Base-by-base conservation (phyloP, 352 stramenopile genomes). In the Phytophthora litchii region DNA sequence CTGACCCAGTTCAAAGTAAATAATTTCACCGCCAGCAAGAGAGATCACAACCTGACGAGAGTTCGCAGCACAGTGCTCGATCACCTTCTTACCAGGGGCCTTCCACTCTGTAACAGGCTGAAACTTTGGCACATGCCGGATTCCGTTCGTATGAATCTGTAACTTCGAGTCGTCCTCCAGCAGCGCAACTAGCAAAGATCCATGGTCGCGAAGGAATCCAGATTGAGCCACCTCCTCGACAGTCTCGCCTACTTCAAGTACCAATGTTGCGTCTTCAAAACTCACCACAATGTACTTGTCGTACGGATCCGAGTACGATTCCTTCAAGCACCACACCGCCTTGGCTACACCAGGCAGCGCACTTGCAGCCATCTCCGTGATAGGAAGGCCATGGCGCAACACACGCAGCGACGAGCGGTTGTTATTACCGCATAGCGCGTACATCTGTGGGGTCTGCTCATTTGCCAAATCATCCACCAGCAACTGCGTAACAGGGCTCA, bases 231-330 rank as follows among this genome's bases (percentile, higher is more conserved):
- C 96, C 78, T 99, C 95, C 74, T 99, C 97, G 0, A 99, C 97
- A 2, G 88, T 98, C 31, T 99, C 97, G 13, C 96, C 97, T 36
- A 99, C 94, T 51, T 92, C 87, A 8, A 99, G 78, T 12, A 99
- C 97, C 21, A 99, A 85, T 14, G 97, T 99, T 35, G 96, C 96
- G 66, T 99, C 98, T 60, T 97, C 95, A 78, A 99, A 99, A 43
- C 92, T 99, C n/a, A 99, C 97, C 12, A 99, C 94, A 67, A 99
- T 99, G 67, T 98, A 99, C 64, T 92, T 92, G 64, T 92, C 84
- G 32, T 81, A 75, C 9, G 67, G 58, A 53, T 92, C 81, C 13
- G 72, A 59, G 43, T 90, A 90, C 7, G 82, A 92, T 42, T 97
- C 89, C 40, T 96, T 92, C 40, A 99, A 72, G 16, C 96, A 98